Evolutionary conservation across 306 rosid species (phyloP), one percentile per base, ranked within the genome.

Genomic region (Benincasa hispida): DNA sequence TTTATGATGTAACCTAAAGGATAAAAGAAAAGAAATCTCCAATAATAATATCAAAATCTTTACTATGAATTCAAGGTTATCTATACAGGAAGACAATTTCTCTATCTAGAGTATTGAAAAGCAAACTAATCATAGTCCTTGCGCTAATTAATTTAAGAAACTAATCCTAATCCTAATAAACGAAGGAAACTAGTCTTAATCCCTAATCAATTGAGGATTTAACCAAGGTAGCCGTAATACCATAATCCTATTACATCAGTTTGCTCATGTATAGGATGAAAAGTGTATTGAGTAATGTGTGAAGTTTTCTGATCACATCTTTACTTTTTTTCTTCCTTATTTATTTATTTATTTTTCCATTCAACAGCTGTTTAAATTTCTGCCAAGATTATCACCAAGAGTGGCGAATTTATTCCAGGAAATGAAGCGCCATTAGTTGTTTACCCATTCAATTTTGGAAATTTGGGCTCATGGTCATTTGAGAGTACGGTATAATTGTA

Each of bases 331-430:
- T 56, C 8, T 69, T 56, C 11, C 54, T 62, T 34, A 37, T 76
- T 74, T 61, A 39, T 76, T 75, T 63, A 70, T 17, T 2, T 27
- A 17, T 72, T 51, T 48, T 66, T 39, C 42, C 81, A 50, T 72
- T 80, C 69, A 81, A 65, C 96, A 94, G 96, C 41, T 94, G 62
- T 94, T 90, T 59, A 94, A 94, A 76, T 94, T 81, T 86, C 96
- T 94, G 69, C 98, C 98, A 22, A 87, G 90, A 74, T 82, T 91
- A 80, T 94, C 98, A 25, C 98, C 97, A 1, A 87, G 74, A 81
- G 97, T 94, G 87, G 62, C 90, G 22, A 87, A 85, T 79, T 79
- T 94, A 78, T 87, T 94, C 83, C 89, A 19, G 65, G 94, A 90
- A 88, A 87, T 90, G 97, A 81, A 85, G 82, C 94, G 98, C 57